Conservation (phyloP, 805 yeast genomes). For the Saturnispora gosingensis region DNA sequence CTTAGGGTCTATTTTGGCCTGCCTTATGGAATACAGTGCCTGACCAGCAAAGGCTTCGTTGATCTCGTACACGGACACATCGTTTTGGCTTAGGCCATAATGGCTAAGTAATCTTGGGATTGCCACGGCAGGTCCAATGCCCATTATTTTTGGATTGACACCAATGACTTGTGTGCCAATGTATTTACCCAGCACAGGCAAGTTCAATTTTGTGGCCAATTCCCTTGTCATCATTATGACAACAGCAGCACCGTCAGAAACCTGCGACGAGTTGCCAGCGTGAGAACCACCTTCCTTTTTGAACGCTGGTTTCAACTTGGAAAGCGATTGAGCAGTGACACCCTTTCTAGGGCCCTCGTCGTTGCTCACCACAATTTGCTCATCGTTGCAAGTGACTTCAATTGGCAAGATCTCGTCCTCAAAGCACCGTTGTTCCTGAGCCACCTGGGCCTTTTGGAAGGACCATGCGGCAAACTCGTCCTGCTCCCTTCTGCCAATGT, state of each 20-base stretch:
- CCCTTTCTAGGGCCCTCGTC: slow-evolving; percentile 83
- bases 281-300: slow-evolving; percentile 75
- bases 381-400: slow-evolving; percentile 49
- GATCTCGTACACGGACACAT: slow-evolving; percentile 72
- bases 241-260: slow-evolving; percentile 93
- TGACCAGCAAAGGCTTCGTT: slow-evolving; percentile 98
- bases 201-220: slow-evolving; percentile 63
- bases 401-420: slow-evolving; percentile 85
- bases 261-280: slow-evolving; percentile 96
- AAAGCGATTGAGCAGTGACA: slow-evolving; percentile 69
- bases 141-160: slow-evolving; percentile 97
- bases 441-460: slow-evolving; percentile 72
- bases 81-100: slow-evolving; percentile 41
- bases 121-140: slow-evolving; percentile 94
- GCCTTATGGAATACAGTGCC: slow-evolving; percentile 65
- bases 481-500: slow-evolving; percentile 60
- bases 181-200: slow-evolving; percentile 71
- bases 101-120: slow-evolving; percentile 66
- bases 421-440: slow-evolving; percentile 65
- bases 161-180: slow-evolving; percentile 77
- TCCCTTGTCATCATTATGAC: slow-evolving; percentile 79
- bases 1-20: slow-evolving; percentile 53
- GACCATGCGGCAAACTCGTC: slow-evolving; percentile 87
- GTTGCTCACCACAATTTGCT: slow-evolving; percentile 23
- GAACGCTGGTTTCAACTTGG: slow-evolving; percentile 81